phyloP scores from a whole-genome alignment of 1,139 yeast genomes.

The Yamadazyma sp. region DNA sequence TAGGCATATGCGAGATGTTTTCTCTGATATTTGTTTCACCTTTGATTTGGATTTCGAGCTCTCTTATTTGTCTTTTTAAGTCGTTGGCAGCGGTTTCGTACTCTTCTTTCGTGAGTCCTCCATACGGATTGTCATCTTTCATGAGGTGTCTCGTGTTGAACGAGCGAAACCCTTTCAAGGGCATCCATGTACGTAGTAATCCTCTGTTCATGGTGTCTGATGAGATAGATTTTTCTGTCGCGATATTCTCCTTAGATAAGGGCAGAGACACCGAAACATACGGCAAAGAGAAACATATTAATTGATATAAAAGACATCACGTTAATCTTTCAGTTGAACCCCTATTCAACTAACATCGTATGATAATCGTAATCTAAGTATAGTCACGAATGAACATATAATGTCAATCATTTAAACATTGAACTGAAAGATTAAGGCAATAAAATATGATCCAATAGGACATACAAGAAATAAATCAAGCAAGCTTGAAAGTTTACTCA shows the following conservation, averaged over 20 bases:
- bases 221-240: not conserved
- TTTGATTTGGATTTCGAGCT: slow-evolving; percentile 37
- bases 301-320: slow-evolving; percentile 8
- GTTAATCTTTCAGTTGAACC: slow-evolving; percentile 17
- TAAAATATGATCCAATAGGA: slow-evolving; percentile 9
- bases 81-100: slow-evolving; percentile 39
- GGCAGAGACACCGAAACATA: no score
- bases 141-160: not conserved
- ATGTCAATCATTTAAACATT: slow-evolving; percentile 20
- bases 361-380: slow-evolving; percentile 6
- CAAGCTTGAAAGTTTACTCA: slow-evolving; percentile 1
- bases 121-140: slow-evolving; percentile 12
- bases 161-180: not conserved
- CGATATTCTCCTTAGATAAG: not conserved
- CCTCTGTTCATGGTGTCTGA: no score
- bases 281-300: not conserved
- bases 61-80: slow-evolving; percentile 30
- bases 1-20: slow-evolving; percentile 35
- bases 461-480: slow-evolving; percentile 10
- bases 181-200: not conserved
- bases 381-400: slow-evolving; percentile 10
- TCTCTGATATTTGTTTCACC: slow-evolving; percentile 40
- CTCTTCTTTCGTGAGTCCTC: slow-evolving; percentile 41
- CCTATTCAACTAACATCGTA: slow-evolving; percentile 21
- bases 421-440: slow-evolving; percentile 17